Base-by-base conservation (phyloP, 257 asterid genomes). In the Solanum commersonii region DNA sequence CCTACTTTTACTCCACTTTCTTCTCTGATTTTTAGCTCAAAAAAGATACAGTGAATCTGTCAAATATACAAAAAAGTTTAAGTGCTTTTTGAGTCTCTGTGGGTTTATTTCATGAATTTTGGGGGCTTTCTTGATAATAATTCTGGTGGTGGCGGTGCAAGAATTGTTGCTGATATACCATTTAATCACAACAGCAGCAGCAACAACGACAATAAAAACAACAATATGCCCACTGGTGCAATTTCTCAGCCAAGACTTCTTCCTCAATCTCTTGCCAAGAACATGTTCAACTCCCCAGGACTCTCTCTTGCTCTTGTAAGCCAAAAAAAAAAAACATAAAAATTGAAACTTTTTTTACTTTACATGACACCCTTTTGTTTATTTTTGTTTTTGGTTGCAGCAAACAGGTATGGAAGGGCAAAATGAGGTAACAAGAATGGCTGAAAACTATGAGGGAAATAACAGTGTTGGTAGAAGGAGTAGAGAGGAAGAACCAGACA, bases 221-320 rank as follows among this genome's bases (percentile, higher is more conserved):
- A 16, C 71, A 89, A 15, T 87, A 95, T 92, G 95, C 91, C 96
- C 78, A 37, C 93, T 52, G 95, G 91, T 63, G 93, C 93, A n/a
- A 90, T 90, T 70, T 82, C 93, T 87, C 98, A 89, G 38, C 92
- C 94, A 10, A 92, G 95, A 84, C 92, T 92, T 65, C 84, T 91
- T 35, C 74, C 94, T 44, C 98, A 93, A 73, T 92, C 94, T 65
- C 93, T 91, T 70, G 73, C 93, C 81, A 94, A 94, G 88, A 90
- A 95, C 87, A 93, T 94, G 93, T 97, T 97, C 89, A 93, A 90
- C 92, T 93, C 98, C 10, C 92, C 98, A 46, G 98, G 98, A 87
- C 99, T 97, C 91, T 96, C 99, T 87, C 96, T 97, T 10, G 99
- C 98, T 35, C 99, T 97, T 71, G 99, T 97, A 93, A 35, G 70